Conservation (phyloP, 352 stramenopile species). For the Phytophthora litchii region DNA sequence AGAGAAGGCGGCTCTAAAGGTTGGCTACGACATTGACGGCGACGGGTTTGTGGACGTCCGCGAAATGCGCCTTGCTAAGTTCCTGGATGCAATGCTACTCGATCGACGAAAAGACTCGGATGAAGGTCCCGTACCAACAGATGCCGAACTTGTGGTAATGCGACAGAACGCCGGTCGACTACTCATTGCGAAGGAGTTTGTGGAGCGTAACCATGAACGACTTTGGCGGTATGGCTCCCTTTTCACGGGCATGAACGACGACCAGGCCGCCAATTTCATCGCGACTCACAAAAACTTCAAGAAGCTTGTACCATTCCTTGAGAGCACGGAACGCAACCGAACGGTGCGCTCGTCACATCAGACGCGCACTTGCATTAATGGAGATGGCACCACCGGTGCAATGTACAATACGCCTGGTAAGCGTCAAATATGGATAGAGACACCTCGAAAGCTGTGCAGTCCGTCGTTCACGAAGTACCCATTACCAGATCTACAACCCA, state of each 20-base stretch:
- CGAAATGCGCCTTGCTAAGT: slow-evolving; percentile 72
- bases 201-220: slow-evolving; percentile 68
- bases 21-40: slow-evolving; percentile 69
- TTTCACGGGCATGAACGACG: slow-evolving; percentile 66
- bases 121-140: slow-evolving; percentile 19
- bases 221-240: slow-evolving; percentile 69
- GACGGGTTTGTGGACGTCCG: slow-evolving; percentile 69
- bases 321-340: slow-evolving; percentile 64
- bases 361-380: slow-evolving; percentile 42
- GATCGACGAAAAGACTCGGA: slow-evolving; percentile 31
- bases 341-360: slow-evolving; percentile 64
- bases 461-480: slow-evolving; percentile 49
- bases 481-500: slow-evolving; percentile 53
- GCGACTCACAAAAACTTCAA: slow-evolving; percentile 70
- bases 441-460: slow-evolving; percentile 56
- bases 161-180: slow-evolving; percentile 56
- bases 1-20: slow-evolving; percentile 13
- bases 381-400: slow-evolving; percentile 2
- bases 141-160: slow-evolving; percentile 52
- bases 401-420: not conserved
- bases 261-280: slow-evolving; percentile 68
- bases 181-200: slow-evolving; percentile 73
- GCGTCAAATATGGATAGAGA: slow-evolving; percentile 64
- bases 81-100: slow-evolving; percentile 60
- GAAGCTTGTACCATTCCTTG: slow-evolving; percentile 65